A percentile compares a stretch with the other conserved stretches of the same genome.
These are phyloP conservation scores for Nadsonia commutata DNA, from an alignment of 1,139 yeast species.

Conservation along the genomic window DNA sequence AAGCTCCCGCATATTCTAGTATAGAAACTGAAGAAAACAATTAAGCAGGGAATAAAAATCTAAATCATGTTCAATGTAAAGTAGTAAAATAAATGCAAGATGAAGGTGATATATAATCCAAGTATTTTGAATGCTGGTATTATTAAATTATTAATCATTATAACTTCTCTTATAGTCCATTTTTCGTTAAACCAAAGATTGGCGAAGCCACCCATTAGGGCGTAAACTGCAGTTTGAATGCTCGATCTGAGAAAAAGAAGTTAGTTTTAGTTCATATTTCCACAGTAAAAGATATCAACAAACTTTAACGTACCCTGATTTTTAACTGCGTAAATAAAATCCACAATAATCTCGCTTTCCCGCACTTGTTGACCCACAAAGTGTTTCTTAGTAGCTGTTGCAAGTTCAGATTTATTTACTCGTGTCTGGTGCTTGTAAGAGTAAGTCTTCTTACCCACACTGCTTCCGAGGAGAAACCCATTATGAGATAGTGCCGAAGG, in stretches of 20 bases:
- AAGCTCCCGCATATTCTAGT: too few relatives aligned
- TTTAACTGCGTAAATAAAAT: conserved; percentile 60
- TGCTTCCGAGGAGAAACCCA: conserved; percentile 46
- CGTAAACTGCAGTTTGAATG: conserved; percentile 23
- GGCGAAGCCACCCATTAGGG: too few relatives aligned
- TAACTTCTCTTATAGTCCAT: too few relatives aligned
- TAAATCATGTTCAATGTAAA: too few relatives aligned
- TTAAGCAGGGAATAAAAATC: too few relatives aligned
- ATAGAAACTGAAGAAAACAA: too few relatives aligned
- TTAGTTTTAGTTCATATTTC: background rate
- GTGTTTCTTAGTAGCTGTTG: conserved; percentile 44
- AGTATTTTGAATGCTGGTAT: too few relatives aligned
- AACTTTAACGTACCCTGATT: conserved; percentile 35
- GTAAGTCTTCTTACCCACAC: conserved; percentile 50
- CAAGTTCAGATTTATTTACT: conserved; percentile 40
- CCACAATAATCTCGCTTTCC: conserved; percentile 67
- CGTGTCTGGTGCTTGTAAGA: conserved; percentile 30
- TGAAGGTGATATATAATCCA: too few relatives aligned
- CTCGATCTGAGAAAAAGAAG: conserved; percentile 15
- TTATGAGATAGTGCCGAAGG: conserved; percentile 41
- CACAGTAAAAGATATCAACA: background rate
- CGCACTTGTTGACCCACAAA: conserved; percentile 46
- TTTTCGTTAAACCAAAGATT: too few relatives aligned
- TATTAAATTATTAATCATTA: too few relatives aligned
- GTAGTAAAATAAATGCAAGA: too few relatives aligned